Evolutionary conservation across 2,329 filamentous ascomycete genomes (phyloP), one percentile per base, ranked within the genome.

Genomic region (Alternaria viburni): DNA sequence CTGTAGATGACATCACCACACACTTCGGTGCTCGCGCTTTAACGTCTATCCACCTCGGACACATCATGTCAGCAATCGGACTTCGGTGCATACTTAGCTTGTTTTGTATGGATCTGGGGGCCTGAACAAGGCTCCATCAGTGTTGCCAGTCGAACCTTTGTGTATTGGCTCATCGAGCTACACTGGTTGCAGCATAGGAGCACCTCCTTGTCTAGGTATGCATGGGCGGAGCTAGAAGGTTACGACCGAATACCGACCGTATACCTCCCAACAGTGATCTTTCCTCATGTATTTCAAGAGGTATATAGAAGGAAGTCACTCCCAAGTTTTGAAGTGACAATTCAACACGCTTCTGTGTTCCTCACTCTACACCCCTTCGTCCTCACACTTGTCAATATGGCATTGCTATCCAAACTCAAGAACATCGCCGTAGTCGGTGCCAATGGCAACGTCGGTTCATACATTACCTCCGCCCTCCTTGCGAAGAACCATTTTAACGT

Each of bases 401-500:
- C 54, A 3, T 36, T 54, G 21, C 19, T 44, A 6, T 26, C 45
- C 23, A 57, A 41, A 45, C 65, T 83, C 57, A 67, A 75, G 32
- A 80, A 75, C 30, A 69, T 82, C 41, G 80, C 80, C 21, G 74
- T 83, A 46, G 76, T 82, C 28, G 81, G 80, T 32, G 80, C 79
- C 65, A 62, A 70, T 11, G 69, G 69, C 64, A 67, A 54, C 3
- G 30, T 65, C 23, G 77, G 66, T n/a, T 70, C 70, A 3, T 66
- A 74, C 47, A 80, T 82, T 57, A 68, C 78, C 44, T 66, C 75
- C 5, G 78, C 78, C n/a, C 76, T 86, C 5, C 69, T 84, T 41
- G 80, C 78, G 25, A 83, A 83, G 57, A 81, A 82, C 49, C 83
- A 86, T 71, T 69, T 66, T 46, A 82, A 69, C 13, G 74, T 88